phyloP scores from a whole-genome alignment of 257 asterid genomes.

The Datura wrightii region DNA sequence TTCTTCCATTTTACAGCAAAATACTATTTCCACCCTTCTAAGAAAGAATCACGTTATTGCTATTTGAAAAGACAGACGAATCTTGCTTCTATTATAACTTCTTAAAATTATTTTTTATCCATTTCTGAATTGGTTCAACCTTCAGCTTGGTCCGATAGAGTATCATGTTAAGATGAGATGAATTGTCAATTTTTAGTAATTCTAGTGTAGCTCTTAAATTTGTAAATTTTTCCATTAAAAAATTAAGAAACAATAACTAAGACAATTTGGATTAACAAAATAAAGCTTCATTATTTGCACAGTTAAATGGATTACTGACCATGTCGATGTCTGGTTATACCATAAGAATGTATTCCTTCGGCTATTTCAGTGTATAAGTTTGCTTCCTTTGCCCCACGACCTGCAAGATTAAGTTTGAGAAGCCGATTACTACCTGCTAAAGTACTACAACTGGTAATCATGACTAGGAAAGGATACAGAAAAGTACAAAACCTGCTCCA shows the following conservation, averaged over 20 bases:
- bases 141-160: background rate
- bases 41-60: background rate
- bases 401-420: conserved; percentile 45
- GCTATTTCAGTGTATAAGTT: conserved; percentile 96
- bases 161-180: conserved; percentile 20
- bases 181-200: background rate
- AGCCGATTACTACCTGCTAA: conserved; percentile 27
- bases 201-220: conserved; percentile 14
- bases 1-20: conserved; percentile 18
- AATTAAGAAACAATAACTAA: background rate
- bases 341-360: conserved; percentile 92
- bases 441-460: conserved; percentile 13
- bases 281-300: conserved; percentile 11
- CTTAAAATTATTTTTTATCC: background rate
- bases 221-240: background rate
- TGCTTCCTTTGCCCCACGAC: conserved; percentile 97
- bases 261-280: background rate
- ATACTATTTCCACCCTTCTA: background rate
- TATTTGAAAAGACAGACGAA: background rate
- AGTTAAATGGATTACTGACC: conserved; percentile 56
- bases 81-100: background rate
- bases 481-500: conserved; percentile 81
- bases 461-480: conserved; percentile 20
- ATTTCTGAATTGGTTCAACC: conserved; percentile 20
- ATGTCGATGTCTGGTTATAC: conserved; percentile 88